Base-by-base conservation (phyloP, 2,329 filamentous ascomycete species). In the Cryoendolithus antarcticus region DNA sequence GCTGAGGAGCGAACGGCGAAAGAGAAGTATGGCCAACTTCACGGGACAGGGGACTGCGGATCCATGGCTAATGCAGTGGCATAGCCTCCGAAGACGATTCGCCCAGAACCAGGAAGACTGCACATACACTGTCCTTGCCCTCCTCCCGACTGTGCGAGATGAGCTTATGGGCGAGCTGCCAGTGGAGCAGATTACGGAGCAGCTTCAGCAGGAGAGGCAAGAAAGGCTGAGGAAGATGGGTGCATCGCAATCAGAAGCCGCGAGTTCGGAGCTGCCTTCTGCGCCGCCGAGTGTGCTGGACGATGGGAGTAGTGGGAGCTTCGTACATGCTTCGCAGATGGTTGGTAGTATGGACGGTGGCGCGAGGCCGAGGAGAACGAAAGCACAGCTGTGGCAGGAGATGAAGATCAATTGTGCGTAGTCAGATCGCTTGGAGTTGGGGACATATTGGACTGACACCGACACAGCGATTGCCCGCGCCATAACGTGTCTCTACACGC, bases 41-140 rank as follows among this genome's bases (percentile, higher is more conserved):
- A n/a, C 8, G n/a, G 29, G 29, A 30, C 29, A 9, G 8, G 29
- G 29, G 29, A n/a, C n/a, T 8, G n/a, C n/a, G n/a, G n/a, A n/a
- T n/a, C n/a, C n/a, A n/a, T n/a, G n/a, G 31, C 13, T 34, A 34
- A 37, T 12, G 37, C 11, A 12, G 3, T n/a, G 5, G 9, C 7
- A 35, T 53, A 96, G 89, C 62, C 75, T 98, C 45, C 86, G 88
- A 37, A 82, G 91, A 43, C 83, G 91, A 56, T 98, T 98, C 65
- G 86, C 96, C 62, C 91, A 98, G 64, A 98, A 98, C 62, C 91
- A 98, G 60, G 89, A 94, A 59, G 91, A 98, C 63, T 98, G 91
- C 65, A 95, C 89, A 35, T 95, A 93, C 60, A 98, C 91, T 30
- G 86, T 96, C 33, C 78, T 96, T n/a, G 91, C 89, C 24, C 77